Percentiles rank a stretch among this genome's conserved stretches.
Conservation (phyloP, 257 asterid genomes). For the Solanum sejunctum region DNA sequence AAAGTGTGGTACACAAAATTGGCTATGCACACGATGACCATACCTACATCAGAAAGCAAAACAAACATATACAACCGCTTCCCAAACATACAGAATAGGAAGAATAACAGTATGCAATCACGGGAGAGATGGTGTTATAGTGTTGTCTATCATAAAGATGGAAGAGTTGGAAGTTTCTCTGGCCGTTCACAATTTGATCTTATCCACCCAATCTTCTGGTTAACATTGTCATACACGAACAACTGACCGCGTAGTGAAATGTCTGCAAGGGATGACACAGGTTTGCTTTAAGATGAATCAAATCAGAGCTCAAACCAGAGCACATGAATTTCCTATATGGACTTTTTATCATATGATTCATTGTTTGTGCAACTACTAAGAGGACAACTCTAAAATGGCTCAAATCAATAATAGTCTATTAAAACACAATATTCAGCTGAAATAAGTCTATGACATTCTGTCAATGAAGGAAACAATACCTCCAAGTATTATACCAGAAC, state of each 20-base stretch:
- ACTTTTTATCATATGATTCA: not conserved
- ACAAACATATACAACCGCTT: not conserved
- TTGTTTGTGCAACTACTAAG: not conserved
- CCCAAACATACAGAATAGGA: not conserved
- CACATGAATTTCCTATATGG: not conserved
- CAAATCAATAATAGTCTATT: not conserved
- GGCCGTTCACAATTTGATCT: conserved; percentile 56
- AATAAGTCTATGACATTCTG: not conserved
- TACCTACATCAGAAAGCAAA: not conserved
- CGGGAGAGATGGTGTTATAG: not conserved
- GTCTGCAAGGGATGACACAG: conserved; percentile 25
- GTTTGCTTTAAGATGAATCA: not conserved
- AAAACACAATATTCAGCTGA: not conserved
- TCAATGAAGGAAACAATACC: conserved; percentile 18
- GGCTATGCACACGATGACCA: not conserved
- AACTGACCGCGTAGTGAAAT: conserved; percentile 53
- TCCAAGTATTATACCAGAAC: conserved; percentile 53
- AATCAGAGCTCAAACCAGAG: not conserved
- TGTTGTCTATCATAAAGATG: conserved; percentile 1
- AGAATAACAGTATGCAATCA: not conserved
- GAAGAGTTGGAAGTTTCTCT: conserved; percentile 9
- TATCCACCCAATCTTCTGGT: conserved; percentile 64
- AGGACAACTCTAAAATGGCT: not conserved
- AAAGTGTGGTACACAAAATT: not conserved
- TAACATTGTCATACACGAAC: conserved; percentile 55